Base-by-base conservation (phyloP, 345 rosid species). In the Eucalyptus sp. region DNA sequence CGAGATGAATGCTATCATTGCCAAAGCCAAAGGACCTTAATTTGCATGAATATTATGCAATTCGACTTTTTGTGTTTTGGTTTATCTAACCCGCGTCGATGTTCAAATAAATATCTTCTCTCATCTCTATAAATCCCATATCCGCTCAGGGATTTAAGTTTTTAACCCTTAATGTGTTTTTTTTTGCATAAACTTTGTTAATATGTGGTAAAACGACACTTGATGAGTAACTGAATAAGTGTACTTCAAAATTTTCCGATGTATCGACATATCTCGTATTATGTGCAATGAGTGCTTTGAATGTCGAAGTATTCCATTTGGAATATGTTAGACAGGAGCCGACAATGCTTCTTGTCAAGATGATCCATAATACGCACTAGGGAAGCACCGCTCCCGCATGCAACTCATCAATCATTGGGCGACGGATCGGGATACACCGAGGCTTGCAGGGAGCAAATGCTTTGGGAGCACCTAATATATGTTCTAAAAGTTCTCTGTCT, bases 211-310 rank as follows among this genome's bases (percentile, higher is more conserved):
- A 31, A 33, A 68, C 12, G 43, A 24, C 43, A 33, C 43, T 68
- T 16, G 79, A 66, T 2, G 31, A 15, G 43, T 1, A 31, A 15
- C 79, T 3, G 18, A 14, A 13, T 64, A 66, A 31, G 79, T 31
- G 10, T 16, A 31, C 8, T 66, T 31, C 37, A 31, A 31, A 9
- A 31, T 66, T 31, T 0, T 7, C 33, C 25, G 0, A 8, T 33
- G 22, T 20, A 68, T 8, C 43, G 17, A 13, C 24, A 8, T 8
- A 14, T 3, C 43, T 33, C 44, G 5, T 68, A 16, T 68, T 33
- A 68, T 68, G 80, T 33, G 33, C 13, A 68, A 33, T 16, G 10
- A 66, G 17, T 68, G 13, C 80, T 33, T n/a, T 68, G 44, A 2
- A 33, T 17, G 44, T 68, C 79, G 43, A n/a, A 13, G 33, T 64